A percentile compares a stretch with the other conserved stretches of the same genome.
phyloP scores from a whole-genome alignment of 257 asterid genomes.

The Leptodermis oblonga region DNA sequence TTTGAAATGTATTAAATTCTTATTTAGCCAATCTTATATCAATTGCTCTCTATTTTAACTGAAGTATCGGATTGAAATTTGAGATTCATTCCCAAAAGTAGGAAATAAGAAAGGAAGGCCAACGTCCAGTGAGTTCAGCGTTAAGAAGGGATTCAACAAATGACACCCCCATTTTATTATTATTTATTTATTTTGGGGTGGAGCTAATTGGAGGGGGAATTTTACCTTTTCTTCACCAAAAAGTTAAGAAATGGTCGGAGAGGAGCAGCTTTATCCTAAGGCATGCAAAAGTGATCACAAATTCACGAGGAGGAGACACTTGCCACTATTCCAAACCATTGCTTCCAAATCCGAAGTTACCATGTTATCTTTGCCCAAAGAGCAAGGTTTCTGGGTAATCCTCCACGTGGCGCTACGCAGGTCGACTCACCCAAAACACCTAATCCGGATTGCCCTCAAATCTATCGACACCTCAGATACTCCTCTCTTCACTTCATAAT shows the following conservation, averaged over 20 bases:
- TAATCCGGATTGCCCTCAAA: conserved; percentile 14
- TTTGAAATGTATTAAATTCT: too few relatives aligned
- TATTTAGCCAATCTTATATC: too few relatives aligned
- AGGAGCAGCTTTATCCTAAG: conserved; percentile 10
- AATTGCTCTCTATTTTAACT: too few relatives aligned
- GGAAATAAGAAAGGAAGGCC: too few relatives aligned
- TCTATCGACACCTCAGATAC: conserved; percentile 12
- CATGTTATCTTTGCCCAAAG: conserved; percentile 15
- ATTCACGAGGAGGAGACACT: conserved; percentile 21
- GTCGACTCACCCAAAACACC: background rate
- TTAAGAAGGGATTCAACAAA: too few relatives aligned
- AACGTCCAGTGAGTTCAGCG: too few relatives aligned
- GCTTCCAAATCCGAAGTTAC: conserved; percentile 37
- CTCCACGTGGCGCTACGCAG: conserved; percentile 28
- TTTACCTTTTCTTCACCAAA: conserved; percentile 5
- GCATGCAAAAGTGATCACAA: conserved; percentile 14
- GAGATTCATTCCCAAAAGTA: too few relatives aligned
- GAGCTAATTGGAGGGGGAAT: too few relatives aligned
- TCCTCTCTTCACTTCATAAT: too few relatives aligned
- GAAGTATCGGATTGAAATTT: too few relatives aligned
- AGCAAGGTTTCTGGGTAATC: background rate
- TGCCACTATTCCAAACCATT: conserved; percentile 30
- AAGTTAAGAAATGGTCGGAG: background rate
- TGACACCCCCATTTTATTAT: too few relatives aligned
- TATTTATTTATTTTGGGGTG: too few relatives aligned